phyloP scores from a whole-genome alignment of 352 stramenopile genomes.

The Phytopythium litorale region DNA sequence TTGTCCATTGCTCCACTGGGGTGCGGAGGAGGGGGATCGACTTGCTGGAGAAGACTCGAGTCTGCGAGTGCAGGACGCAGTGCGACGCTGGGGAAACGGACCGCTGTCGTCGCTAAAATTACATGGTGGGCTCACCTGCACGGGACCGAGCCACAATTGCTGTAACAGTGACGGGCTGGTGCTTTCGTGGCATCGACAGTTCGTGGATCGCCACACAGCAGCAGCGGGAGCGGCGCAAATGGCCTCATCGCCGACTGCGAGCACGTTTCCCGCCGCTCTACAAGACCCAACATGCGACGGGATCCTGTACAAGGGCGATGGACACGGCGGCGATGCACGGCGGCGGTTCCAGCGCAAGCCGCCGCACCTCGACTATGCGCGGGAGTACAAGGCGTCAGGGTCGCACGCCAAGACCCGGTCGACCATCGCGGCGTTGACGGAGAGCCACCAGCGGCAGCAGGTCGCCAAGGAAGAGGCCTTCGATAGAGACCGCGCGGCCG shows the following conservation, averaged over 20 bases:
- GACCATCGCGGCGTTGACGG: constrained; percentile 44
- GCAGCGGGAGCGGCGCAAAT: neutral
- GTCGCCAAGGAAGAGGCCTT: constrained; percentile 52
- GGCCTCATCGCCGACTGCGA: neutral
- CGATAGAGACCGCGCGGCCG: constrained; percentile 25
- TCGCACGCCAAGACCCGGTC: constrained; percentile 30
- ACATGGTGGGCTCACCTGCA: neutral
- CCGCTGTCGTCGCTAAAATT: neutral
- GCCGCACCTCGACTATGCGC: constrained; percentile 42
- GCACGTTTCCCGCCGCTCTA: constrained; percentile 18
- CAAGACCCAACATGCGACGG: constrained; percentile 34
- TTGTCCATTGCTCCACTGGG: constrained; percentile 50
- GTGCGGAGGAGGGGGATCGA: neutral
- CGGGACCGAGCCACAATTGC: neutral
- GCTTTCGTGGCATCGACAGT: neutral
- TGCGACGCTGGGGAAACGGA: neutral
- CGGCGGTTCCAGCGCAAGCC: constrained; percentile 49
- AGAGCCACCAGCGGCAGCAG: constrained; percentile 45
- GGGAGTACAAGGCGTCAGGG: constrained; percentile 38
- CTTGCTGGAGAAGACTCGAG: neutral
- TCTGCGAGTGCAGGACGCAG: neutral
- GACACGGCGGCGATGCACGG: neutral
- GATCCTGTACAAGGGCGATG: constrained; percentile 38
- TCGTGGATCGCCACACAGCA: neutral
- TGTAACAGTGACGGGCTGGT: neutral